These are phyloP conservation scores for Coelastrella sp. DNA, from an alignment of 139 green algal genomes.

Conservation along the genomic window DNA sequence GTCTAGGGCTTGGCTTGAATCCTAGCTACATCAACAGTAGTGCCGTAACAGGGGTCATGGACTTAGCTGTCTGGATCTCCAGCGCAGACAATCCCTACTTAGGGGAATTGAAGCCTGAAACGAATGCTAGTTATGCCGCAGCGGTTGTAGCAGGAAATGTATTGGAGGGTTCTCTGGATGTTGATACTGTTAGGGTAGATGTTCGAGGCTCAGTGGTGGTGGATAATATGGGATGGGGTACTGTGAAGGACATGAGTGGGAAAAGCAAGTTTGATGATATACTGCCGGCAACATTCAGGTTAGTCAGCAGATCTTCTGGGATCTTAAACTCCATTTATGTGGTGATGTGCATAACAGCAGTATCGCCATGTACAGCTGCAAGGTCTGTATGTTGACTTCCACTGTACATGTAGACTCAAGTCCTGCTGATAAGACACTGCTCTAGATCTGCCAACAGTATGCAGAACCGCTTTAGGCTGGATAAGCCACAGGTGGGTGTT, in stretches of 20 bases:
- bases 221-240: conserved; percentile 16
- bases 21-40: not conserved
- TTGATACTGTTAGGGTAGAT: conserved; percentile 8
- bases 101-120: not conserved
- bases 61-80: conserved; percentile 9
- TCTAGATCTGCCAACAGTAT: too few species aligned
- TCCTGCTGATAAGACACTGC: too few species aligned
- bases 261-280: conserved; percentile 37
- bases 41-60: not conserved
- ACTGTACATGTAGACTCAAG: too few species aligned
- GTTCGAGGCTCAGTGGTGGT: conserved; percentile 1
- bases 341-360: too few species aligned
- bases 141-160: conserved; percentile 1
- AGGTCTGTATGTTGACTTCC: too few species aligned
- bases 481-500: too few species aligned
- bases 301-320: not conserved
- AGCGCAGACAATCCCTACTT: conserved; percentile 9
- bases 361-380: too few species aligned
- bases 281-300: conserved; percentile 29
- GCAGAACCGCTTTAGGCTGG: too few species aligned
- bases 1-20: not conserved
- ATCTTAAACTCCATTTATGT: too few species aligned
- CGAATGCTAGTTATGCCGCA: not conserved
- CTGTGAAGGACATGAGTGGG: conserved; percentile 31
- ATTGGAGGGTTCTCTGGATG: not conserved